These are phyloP conservation scores for Aspergillus sp. DNA, from an alignment of 2,329 filamentous ascomycete genomes.

Conservation along the genomic window DNA sequence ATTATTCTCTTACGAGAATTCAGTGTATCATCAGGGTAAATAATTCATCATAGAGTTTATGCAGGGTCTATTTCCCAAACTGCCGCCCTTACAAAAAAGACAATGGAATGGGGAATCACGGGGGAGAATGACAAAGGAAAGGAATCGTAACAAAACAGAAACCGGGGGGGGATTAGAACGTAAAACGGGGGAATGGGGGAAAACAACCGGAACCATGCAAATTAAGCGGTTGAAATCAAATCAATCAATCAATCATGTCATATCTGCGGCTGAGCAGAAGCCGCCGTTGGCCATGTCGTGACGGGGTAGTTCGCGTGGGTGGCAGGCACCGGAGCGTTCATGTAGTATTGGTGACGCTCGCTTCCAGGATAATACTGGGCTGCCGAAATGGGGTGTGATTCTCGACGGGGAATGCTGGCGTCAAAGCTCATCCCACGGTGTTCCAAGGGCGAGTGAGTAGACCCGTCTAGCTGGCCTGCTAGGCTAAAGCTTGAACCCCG, in stretches of 20 bases:
- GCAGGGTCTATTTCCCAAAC: constrained; percentile 25
- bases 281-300: constrained; percentile 39
- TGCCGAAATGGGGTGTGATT: constrained; percentile 34
- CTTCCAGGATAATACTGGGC: constrained; percentile 32
- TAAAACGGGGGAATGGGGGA: background rate
- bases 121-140: constrained; percentile 12
- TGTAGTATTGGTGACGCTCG: constrained; percentile 37
- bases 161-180: constrained; percentile 9
- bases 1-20: constrained; percentile 21
- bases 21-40: constrained; percentile 20
- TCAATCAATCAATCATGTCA: constrained; percentile 13
- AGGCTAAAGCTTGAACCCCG: constrained; percentile 38
- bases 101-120: constrained; percentile 10
- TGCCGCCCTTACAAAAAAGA: constrained; percentile 19
- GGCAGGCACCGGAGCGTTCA: constrained; percentile 26
- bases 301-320: constrained; percentile 36
- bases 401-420: constrained; percentile 34
- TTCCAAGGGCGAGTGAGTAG: constrained; percentile 30
- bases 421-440: constrained; percentile 35
- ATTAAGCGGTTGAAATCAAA: background rate
- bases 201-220: background rate
- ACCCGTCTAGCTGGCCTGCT: constrained; percentile 32
- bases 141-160: constrained; percentile 10
- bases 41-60: constrained; percentile 17
- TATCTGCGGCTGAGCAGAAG: constrained; percentile 40